Base-by-base conservation (phyloP, 1,284 basidiomycete genomes). In the Ustilago curta region DNA sequence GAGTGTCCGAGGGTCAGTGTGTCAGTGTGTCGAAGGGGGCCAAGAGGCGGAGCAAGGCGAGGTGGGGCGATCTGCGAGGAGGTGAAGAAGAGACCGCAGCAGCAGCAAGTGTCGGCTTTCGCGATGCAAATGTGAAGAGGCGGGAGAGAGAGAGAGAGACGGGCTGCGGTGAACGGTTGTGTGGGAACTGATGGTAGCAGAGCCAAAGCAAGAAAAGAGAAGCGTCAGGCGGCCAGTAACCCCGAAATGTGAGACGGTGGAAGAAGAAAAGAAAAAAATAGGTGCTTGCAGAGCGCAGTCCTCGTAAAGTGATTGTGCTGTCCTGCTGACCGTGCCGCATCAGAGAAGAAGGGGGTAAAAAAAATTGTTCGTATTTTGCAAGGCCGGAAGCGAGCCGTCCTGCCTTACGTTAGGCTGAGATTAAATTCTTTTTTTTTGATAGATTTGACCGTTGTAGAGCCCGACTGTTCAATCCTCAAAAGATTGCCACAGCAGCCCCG, bases 41-140 rank as follows among this genome's bases (percentile, higher is more conserved):
- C 19, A 35, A 51, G 31, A 54, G 49, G 31, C 21, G 45, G 57
- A 42, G 32, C 8, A 32, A 19, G 42, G 42, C 42, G 48, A 45
- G 27, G 60, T 37, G 56, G 48, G 45, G 53, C 55, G 37, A 59
- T 57, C 53, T 56, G 66, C 65, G 57, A 68, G 54, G 59, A 61
- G 56, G 37, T 52, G 19, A 19, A 48, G 40, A 43, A 47, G 45
- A 25, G 45, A 31, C n/a, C 5, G 44, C n/a, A 31, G 45, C 45
- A 48, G 27, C 27, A 35, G 32, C 32, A 35, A 35, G 32, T 35
- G 32, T 35, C 32, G 35, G 35, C 35, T 16, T 37, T 37, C 16
- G 35, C 47, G 47, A 48, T 48, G 47, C 47, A n/a, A 48, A 18
- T 27, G 43, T 25, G 50, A 14, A 48, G 27, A 35, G 14, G n/a